Evolutionary conservation across 768 basidiomycete genomes (phyloP).

Genomic region (Lentinula detonsa): DNA sequence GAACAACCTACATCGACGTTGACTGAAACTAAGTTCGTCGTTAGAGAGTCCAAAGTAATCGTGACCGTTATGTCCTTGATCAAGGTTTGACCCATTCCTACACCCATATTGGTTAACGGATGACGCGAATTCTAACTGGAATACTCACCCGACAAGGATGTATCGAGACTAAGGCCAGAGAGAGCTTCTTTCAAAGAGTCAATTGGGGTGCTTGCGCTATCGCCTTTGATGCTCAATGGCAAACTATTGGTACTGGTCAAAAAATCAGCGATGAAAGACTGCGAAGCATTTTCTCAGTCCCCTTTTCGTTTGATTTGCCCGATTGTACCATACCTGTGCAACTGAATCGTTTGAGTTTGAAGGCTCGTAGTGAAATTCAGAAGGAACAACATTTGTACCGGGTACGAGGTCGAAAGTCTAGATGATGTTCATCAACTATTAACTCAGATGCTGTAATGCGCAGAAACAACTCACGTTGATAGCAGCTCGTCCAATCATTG

Average conservation of each 20-base stretch:
- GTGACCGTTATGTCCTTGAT: conserved; percentile 51
- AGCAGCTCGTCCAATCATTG: conserved; percentile 51
- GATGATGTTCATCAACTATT: not conserved
- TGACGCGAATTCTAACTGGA: not conserved
- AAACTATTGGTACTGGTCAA: conserved; percentile 45
- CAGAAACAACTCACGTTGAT: conserved; percentile 39
- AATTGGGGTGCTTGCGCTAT: conserved; percentile 55
- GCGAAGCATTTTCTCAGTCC: conserved; percentile 1
- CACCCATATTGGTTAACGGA: not conserved
- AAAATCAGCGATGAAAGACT: conserved; percentile 56
- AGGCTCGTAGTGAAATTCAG: conserved; percentile 68
- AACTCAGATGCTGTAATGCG: not conserved
- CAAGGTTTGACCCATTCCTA: conserved; percentile 46
- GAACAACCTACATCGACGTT: conserved; percentile 47
- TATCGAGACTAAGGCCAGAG: conserved; percentile 42
- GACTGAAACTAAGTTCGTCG: conserved; percentile 43
- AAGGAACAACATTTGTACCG: conserved; percentile 42
- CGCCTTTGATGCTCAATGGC: conserved; percentile 53
- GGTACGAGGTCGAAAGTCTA: conserved; percentile 55
- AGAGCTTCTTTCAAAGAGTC: conserved; percentile 51
- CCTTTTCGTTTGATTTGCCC: not conserved
- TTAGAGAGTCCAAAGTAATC: conserved; percentile 44
- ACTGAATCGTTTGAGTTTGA: conserved; percentile 58
- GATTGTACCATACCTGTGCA: conserved; percentile 35
- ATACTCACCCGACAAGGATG: conserved; percentile 40